phyloP scores from a whole-genome alignment of 345 rosid species.

The Raphanus raphanistrum region DNA sequence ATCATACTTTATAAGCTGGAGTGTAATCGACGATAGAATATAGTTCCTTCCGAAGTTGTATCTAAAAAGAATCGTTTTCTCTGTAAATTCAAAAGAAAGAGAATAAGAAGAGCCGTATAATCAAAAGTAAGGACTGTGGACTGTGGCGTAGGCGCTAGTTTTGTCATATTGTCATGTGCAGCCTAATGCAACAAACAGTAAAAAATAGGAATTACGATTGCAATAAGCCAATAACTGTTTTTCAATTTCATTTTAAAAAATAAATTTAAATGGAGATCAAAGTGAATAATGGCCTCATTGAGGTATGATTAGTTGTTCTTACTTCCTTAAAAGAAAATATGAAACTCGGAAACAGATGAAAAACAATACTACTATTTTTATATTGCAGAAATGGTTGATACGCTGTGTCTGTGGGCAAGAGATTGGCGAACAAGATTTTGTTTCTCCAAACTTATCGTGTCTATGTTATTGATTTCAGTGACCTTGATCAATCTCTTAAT shows the following conservation, averaged over 20 bases:
- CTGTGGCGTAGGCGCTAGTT: neutral
- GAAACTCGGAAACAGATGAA: neutral
- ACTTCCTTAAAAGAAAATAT: neutral
- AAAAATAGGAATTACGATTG: neutral
- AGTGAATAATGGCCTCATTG: neutral
- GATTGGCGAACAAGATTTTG: neutral
- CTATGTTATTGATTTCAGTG: neutral
- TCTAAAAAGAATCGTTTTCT: neutral
- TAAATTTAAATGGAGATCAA: neutral
- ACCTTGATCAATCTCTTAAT: neutral
- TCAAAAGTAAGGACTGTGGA: neutral
- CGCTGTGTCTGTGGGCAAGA: neutral
- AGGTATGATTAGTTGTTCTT: neutral
- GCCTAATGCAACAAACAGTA: neutral
- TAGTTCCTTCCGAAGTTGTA: neutral
- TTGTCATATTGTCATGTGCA: neutral
- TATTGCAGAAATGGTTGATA: neutral
- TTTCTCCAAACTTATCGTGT: neutral
- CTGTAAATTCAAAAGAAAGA: neutral
- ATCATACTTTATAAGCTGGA: neutral
- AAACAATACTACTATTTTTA: neutral
- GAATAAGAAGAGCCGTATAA: neutral
- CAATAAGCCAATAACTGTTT: neutral
- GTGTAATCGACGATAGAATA: neutral
- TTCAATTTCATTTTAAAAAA: neutral